A percentile compares a stretch with the other conserved stretches of the same genome.
Evolutionary conservation across 208 protist genomes (phyloP).

Genomic region (Trypanosoma theileri): DNA sequence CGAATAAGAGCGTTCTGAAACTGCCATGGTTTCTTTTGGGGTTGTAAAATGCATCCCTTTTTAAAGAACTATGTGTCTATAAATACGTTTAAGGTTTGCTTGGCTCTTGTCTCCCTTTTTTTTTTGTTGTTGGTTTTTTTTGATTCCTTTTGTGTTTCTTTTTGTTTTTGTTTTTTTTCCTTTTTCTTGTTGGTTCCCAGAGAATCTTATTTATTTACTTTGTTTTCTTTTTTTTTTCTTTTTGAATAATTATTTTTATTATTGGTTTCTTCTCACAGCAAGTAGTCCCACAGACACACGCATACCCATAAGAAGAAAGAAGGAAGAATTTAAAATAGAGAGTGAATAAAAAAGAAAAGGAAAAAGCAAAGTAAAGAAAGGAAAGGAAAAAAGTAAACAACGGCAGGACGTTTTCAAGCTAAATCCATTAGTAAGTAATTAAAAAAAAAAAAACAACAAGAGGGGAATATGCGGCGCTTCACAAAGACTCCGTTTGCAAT

Average conservation of each 20-base stretch:
- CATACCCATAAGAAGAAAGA: neutral
- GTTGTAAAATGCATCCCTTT: neutral
- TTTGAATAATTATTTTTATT: neutral
- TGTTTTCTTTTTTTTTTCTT: neutral
- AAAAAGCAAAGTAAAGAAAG: neutral
- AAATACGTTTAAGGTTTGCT: too few species aligned
- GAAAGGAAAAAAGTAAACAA: neutral
- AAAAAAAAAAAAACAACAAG: neutral
- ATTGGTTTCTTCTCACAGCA: neutral
- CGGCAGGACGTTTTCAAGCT: neutral
- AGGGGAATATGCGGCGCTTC: conserved; percentile 20
- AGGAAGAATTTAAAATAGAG: neutral
- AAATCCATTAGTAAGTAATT: neutral
- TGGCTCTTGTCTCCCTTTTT: neutral
- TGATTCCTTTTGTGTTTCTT: neutral
- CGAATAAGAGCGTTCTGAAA: neutral
- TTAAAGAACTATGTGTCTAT: neutral
- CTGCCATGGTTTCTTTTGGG: neutral
- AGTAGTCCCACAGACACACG: neutral
- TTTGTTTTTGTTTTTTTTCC: neutral
- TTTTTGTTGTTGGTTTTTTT: neutral
- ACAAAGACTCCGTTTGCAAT: neutral
- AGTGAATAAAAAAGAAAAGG: neutral
- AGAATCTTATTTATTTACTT: neutral
- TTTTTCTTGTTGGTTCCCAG: neutral